Evolutionary conservation across 345 rosid genomes (phyloP), one percentile per base, ranked within the genome.

Genomic region (Corymbia maculata): DNA sequence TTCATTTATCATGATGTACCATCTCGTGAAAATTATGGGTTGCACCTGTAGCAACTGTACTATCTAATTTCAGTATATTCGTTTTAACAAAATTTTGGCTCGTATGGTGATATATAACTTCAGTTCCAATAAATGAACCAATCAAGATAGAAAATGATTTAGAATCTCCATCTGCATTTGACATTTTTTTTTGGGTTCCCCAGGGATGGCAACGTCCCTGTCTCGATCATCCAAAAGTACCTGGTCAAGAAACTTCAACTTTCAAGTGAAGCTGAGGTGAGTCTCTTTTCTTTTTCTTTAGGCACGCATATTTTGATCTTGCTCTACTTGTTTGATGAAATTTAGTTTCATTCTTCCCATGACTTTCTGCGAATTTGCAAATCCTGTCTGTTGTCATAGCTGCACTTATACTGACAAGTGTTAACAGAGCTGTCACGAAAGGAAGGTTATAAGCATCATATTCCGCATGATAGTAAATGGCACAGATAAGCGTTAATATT

Each of bases 191-290:
- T 85, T 55, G 22, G 24, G 61, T 84, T 52, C 88, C 68, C 79
- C 92, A 95, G 98, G 95, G 97, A 95, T 91, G 95, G 97, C 86
- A 93, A 89, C 84, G 90, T 94, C 91, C 97, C 98, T 1, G 94
- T 93, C 88, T 95, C 95, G 6, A 91, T 92, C 92, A 94, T 95
- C 89, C 95, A 94, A 86, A 95, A 95, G 89, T 95, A 95, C 93
- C 93, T 95, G 44, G 94, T 92, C 50, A 92, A 94, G 92, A 95
- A 95, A 91, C 97, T 95, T 44, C 90, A 93, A 90, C 97, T 95
- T 26, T 70, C 88, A 52, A 92, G 90, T 85, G 98, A 95, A 86
- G 85, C 95, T 61, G 97, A 95, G 97, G 98, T 93, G 88, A 89
- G 93, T 79, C 85, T 68, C 45, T 70, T 50, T 51, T 32, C 22